phyloP scores from a whole-genome alignment of 495 filamentous ascomycete genomes.

The Thermochaetoides thermophila region DNA sequence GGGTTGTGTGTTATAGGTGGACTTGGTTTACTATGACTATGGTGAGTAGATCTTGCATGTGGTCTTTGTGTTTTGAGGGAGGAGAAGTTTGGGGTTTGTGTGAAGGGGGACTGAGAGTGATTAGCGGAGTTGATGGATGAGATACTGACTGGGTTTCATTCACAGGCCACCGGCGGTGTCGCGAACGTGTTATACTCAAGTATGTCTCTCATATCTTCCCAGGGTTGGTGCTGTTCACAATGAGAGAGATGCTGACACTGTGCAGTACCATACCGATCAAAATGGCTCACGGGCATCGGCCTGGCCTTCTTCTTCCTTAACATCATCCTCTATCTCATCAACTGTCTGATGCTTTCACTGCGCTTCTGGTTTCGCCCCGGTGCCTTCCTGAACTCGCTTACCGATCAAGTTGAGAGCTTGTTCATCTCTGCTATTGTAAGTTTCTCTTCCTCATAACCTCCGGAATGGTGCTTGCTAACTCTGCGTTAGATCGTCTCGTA shows the following conservation, averaged over 20 bases:
- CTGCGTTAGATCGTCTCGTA: conserved; percentile 5
- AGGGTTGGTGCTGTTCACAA: neutral
- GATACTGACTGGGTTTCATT: too few species aligned
- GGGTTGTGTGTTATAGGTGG: too few species aligned
- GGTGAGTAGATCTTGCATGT: too few species aligned
- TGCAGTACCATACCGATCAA: conserved; percentile 55
- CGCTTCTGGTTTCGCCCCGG: conserved; percentile 59
- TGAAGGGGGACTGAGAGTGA: too few species aligned
- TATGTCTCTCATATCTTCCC: conserved; percentile 21
- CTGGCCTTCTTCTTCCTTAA: conserved; percentile 64
- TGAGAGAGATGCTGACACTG: too few species aligned
- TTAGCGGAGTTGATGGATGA: too few species aligned
- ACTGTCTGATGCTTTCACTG: conserved; percentile 48
- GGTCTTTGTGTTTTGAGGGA: too few species aligned
- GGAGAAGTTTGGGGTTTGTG: too few species aligned
- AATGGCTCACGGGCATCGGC: conserved; percentile 57
- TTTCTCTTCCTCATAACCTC: neutral
- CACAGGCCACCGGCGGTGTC: conserved; percentile 65
- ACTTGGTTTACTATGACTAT: too few species aligned
- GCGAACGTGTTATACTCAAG: conserved; percentile 61
- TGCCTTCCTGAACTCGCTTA: conserved; percentile 55
- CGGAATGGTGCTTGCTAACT: neutral
- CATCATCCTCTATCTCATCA: conserved; percentile 54
- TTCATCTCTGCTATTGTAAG: conserved; percentile 60
- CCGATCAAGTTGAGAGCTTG: conserved; percentile 65